Conservation (phyloP, 768 basidiomycete species). For the Gyrodon lividus region DNA sequence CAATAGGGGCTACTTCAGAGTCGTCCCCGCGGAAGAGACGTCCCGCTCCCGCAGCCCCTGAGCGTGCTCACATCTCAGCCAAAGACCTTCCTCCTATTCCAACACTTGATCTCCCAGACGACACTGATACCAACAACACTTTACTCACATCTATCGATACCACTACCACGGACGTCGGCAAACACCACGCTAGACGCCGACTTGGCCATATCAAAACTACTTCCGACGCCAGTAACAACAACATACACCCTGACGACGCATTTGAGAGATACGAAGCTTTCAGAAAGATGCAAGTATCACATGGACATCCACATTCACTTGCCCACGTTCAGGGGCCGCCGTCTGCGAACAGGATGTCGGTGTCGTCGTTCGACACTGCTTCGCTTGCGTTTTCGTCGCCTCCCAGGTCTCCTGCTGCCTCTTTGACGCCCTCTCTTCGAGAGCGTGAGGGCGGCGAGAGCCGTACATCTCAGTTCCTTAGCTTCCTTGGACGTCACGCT, state of each 20-base stretch:
- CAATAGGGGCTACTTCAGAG: conserved; percentile 43
- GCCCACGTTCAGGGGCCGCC: conserved; percentile 3
- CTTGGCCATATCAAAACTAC: conserved; percentile 5
- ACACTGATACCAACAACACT: not conserved
- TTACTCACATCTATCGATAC: not conserved
- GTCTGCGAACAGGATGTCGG: conserved; percentile 51
- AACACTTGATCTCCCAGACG: conserved; percentile 26
- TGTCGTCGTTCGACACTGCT: conserved; percentile 55
- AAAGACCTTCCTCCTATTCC: conserved; percentile 61
- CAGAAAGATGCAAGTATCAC: conserved; percentile 47
- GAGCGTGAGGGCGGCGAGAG: conserved; percentile 35
- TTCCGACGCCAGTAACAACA: conserved; percentile 15
- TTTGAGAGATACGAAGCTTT: conserved; percentile 90
- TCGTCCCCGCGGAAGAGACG: conserved; percentile 23
- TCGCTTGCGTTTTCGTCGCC: conserved; percentile 36
- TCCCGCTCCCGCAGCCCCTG: conserved; percentile 26
- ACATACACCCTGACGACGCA: conserved; percentile 66
- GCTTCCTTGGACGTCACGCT: conserved; percentile 55
- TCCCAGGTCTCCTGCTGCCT: conserved; percentile 38
- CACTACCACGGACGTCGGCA: not conserved
- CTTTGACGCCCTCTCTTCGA: conserved; percentile 29
- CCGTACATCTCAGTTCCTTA: conserved; percentile 50
- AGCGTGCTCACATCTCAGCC: conserved; percentile 17
- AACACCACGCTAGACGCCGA: not conserved
- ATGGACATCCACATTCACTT: conserved; percentile 7